Evolutionary conservation across 2,329 filamentous ascomycete species (phyloP), one percentile per base, ranked within the genome.

Genomic region (Claviceps sp.): DNA sequence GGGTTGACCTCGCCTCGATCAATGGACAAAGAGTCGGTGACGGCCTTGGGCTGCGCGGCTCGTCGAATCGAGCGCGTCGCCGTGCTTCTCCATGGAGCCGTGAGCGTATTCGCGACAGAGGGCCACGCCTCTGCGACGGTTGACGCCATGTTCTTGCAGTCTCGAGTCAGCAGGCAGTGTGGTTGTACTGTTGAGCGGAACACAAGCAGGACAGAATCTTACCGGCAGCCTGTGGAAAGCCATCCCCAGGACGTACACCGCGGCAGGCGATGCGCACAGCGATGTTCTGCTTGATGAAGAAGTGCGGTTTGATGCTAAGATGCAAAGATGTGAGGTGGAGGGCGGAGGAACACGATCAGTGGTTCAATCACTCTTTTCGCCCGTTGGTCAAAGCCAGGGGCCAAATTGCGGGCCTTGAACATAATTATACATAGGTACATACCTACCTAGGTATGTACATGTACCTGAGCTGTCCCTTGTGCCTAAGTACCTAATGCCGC

Each of bases 121-220:
- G 73, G 72, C 69, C 71, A 71, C 50, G 74, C 57, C 39, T 72
- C 72, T 48, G 70, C 62, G 7, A 68, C 68, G 54, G 66, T 68
- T 47, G 68, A 68, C 55, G 68, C 69, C 59, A 74, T 65, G 57
- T 64, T 68, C 69, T 70, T 37, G 43, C 50, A 22, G 29, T 48
- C 14, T 42, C 40, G 9, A 53, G 56, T 63, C 52, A 63, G 60
- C 55, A 13, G 20, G 16, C 5, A 11, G 13, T 17, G 8, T 11
- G 29, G 29, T 34, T 3, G 29, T 34, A 11, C 8, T 34, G 9
- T 34, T 9, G 4, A 9, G 29, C 29, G 29, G 9, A 4, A 11
- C 29, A 34, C 29, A 34, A 34, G 9, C 9, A 11, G 29, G 0
- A 11, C 3, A 34, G 29, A 34, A 34, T 34, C 50, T 49, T 60